These are phyloP conservation scores for Pleurotus salmoneostramineus DNA, from an alignment of 768 basidiomycete species.

Conservation along the genomic window DNA sequence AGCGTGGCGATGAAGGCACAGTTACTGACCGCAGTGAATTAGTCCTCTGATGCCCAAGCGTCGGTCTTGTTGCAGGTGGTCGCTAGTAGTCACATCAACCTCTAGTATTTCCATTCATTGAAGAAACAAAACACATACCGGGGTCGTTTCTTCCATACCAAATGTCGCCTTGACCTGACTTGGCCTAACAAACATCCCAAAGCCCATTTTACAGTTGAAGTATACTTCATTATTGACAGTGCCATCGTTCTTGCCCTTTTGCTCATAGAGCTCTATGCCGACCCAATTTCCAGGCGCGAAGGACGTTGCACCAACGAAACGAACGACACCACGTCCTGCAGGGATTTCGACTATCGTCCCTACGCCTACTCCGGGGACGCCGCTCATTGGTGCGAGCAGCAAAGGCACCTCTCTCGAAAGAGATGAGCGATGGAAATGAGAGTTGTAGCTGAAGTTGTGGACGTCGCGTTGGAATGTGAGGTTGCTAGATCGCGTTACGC, in stretches of 20 bases:
- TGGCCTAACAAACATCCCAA: conserved; percentile 89
- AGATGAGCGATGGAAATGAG: no score
- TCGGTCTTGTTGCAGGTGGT: conserved; percentile 24
- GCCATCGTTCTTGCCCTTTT: conserved; percentile 95
- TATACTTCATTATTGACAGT: conserved; percentile 75
- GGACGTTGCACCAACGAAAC: conserved; percentile 79
- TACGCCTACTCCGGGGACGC: conserved; percentile 48
- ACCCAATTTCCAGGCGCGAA: conserved; percentile 94
- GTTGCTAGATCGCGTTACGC: no score
- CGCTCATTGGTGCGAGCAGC: conserved; percentile 4
- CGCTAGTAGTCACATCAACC: conserved; percentile 10
- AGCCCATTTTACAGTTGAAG: conserved; percentile 70
- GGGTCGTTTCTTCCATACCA: conserved; percentile 32
- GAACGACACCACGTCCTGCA: conserved; percentile 78
- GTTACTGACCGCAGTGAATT: conserved; percentile 36
- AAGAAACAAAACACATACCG: conserved; percentile 3
- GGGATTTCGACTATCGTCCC: conserved; percentile 79
- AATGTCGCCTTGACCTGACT: conserved; percentile 73
- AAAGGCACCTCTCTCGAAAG: no score
- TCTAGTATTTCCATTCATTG: not conserved
- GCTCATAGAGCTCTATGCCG: conserved; percentile 81
- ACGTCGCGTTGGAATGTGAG: no score
- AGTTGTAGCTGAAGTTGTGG: no score
- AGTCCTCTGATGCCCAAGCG: conserved; percentile 56
- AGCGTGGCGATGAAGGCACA: conserved; percentile 55